Base-by-base conservation (phyloP, 371 early-diverging fungal genomes). In the Funneliformis caledonium region DNA sequence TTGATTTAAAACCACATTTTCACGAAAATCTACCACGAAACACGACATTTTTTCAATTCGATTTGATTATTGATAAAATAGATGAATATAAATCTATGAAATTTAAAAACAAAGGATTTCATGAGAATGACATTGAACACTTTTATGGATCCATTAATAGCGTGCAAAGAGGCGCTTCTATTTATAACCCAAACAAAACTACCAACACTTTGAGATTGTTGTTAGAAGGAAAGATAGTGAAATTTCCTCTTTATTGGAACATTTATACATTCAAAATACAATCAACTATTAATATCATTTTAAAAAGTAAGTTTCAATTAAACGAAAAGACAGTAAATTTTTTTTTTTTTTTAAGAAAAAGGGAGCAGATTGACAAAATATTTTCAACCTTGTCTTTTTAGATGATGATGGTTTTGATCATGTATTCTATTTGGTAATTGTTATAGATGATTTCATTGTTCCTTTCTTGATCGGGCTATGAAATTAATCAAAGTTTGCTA, bases 371-470 rank as follows among this genome's bases (percentile, higher is more conserved):
- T 37, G 37, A 37, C 3, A 37, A 37, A 2, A 37, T 37, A 37
- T 10, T 31, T 65, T 12, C 12, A 8, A 26, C 14, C 3, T 4
- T 37, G 14, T 10, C 8, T 31, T 4, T 65, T 26, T 65, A 65
- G 65, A 65, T 65, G 4, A 65, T 37, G 33, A 65, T 65, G 37
- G 4, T 14, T 12, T 65, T 16, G 65, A 65, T 33, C 33, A 33
- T 33, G 67, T 65, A 37, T 65, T 65, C 16, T 31, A 65, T 65
- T 37, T 65, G 67, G 67, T 65, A 65, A 37, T 11, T 65, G 14
- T 22, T 12, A 9, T 65, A 22, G 11, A 65, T 31, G 1, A 12
- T 14, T 12, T 2, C 26, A 12, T 14, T 14, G 12, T 11, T 5
- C 37, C n/a, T 26, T 10, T 12, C 6, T 26, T 22, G 64, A 22